Evolutionary conservation across 2,329 filamentous ascomycete species (phyloP), one percentile per base, ranked within the genome.

Genomic region (Verticillium albo-atrum): DNA sequence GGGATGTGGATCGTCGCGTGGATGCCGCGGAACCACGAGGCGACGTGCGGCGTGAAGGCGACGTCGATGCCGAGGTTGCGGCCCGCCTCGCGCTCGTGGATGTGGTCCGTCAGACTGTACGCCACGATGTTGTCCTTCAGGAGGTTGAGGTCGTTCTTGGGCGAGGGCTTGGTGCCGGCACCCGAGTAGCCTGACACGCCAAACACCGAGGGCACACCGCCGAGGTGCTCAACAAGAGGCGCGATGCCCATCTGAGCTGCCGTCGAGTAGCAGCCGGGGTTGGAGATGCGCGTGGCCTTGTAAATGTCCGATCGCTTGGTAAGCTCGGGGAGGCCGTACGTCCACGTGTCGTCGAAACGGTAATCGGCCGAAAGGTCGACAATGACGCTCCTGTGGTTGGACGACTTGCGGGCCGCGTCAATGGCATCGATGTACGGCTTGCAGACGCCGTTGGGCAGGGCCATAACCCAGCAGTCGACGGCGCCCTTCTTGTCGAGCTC

Each of bases 281-380:
- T 97, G 64, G 90, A 83, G 71, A 99, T 97, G 59, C 91, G 87
- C 17, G 83, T 92, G 6, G 94, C 86, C 65, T 88, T 84, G 26
- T 89, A 86, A 67, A 98, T 92, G 66, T 88, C 83, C 62, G 85
- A 84, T 59, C 94, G 87, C 72, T 87, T 86, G 55, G 92, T 85
- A 55, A 97, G 81, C 76, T 98, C 95, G 15, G 92, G 92, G 4
- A 97, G 87, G 66, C 91, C 92, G 70, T 97, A 98, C 0, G 90
- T 91, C 93, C 92, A 96, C 26, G 82, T 81, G 59, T 82, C 78
- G 70, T 96, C 89, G 73, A 97, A 98, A 56, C 94, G 88, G 76
- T 97, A 96, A 77, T 99, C 95, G 61, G 95, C 95, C n/a, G 92
- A 97, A 35, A 99, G 84, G 73, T 99, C 95, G 53, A 99, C 83